Percentiles rank a stretch among this genome's conserved stretches.
Evolutionary conservation across 768 basidiomycete species (phyloP).

Genomic region (Russula earlei): DNA sequence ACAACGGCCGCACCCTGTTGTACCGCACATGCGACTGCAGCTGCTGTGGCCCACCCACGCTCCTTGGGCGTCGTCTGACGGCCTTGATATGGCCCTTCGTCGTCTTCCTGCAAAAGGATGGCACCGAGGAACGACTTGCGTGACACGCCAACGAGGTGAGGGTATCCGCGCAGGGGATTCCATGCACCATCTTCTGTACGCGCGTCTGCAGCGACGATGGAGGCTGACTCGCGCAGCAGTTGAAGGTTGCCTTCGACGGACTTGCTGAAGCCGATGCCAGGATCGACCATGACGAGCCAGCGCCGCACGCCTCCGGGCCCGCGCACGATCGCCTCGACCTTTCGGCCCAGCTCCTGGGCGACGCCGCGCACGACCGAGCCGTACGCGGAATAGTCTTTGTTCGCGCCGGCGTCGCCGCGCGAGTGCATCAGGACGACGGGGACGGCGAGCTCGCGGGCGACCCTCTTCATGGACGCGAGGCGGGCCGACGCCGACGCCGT

Average conservation of each 20-base stretch:
- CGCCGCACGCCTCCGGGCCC: slow-evolving; percentile 65
- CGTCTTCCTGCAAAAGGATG: slow-evolving; percentile 43
- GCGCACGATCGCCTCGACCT: slow-evolving; percentile 53
- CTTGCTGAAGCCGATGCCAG: slow-evolving; percentile 94
- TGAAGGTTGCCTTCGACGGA: slow-evolving; percentile 61
- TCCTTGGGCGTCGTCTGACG: slow-evolving; percentile 53
- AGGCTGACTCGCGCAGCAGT: slow-evolving; percentile 45
- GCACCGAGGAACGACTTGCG: slow-evolving; percentile 77
- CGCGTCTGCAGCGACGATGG: slow-evolving; percentile 37
- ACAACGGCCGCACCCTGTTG: slow-evolving; percentile 66
- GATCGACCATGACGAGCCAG: slow-evolving; percentile 87
- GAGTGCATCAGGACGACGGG: slow-evolving; percentile 95
- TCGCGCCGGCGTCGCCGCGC: slow-evolving; percentile 65
- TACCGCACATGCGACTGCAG: slow-evolving; percentile 61
- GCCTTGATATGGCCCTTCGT: slow-evolving; percentile 33
- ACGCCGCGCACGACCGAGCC: slow-evolving; percentile 53
- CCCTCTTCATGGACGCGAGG: slow-evolving; percentile 51
- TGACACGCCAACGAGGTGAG: slow-evolving; percentile 68
- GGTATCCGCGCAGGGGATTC: slow-evolving; percentile 50
- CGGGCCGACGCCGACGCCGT: slow-evolving; percentile 31
- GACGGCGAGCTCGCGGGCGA: slow-evolving; percentile 53
- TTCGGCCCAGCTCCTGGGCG: slow-evolving; percentile 57
- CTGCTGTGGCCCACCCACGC: slow-evolving; percentile 70
- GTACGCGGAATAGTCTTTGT: slow-evolving; percentile 56
- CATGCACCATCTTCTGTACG: slow-evolving; percentile 18